A percentile compares a stretch with the other conserved stretches of the same genome.
Conservation (phyloP, 305 asterid genomes). For the Solanum hybrid region DNA sequence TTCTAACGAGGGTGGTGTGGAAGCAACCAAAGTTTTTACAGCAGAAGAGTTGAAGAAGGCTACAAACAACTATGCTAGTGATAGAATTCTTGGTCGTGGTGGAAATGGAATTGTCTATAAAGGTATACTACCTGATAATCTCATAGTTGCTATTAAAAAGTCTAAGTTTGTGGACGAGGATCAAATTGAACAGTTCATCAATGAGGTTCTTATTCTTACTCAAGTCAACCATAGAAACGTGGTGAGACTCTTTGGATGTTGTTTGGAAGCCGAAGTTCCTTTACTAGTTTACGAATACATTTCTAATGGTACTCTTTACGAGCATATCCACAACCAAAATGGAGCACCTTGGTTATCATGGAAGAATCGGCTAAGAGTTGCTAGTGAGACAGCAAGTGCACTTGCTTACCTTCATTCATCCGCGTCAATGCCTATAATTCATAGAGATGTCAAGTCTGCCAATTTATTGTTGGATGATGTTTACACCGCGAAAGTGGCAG, state of each 20-base stretch:
- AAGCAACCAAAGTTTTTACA: slow-evolving; percentile 34
- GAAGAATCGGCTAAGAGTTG: neutral
- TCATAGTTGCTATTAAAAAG: slow-evolving; percentile 41
- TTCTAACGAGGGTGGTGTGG: slow-evolving; percentile 12
- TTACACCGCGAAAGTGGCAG: slow-evolving; percentile 1
- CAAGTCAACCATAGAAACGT: slow-evolving; percentile 45
- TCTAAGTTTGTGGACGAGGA: slow-evolving; percentile 29
- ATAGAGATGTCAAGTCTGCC: slow-evolving; percentile 23
- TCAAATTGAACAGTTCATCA: slow-evolving; percentile 43
- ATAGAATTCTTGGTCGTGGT: slow-evolving; percentile 40
- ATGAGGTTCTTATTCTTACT: slow-evolving; percentile 40
- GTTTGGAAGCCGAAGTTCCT: slow-evolving; percentile 44
- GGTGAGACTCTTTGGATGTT: slow-evolving; percentile 41
- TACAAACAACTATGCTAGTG: slow-evolving; percentile 38
- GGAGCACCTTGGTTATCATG: slow-evolving; percentile 26
- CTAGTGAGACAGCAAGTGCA: neutral
- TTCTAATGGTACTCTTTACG: neutral
- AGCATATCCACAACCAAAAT: neutral
- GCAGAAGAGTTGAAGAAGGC: slow-evolving; percentile 40
- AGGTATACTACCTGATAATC: slow-evolving; percentile 9
- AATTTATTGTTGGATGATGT: slow-evolving; percentile 36
- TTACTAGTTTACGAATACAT: slow-evolving; percentile 17
- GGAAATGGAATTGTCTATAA: slow-evolving; percentile 41
- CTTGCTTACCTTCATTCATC: slow-evolving; percentile 2
- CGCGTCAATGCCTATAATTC: neutral